These are phyloP conservation scores for Coniochaeta prunicola DNA, from an alignment of 2,329 filamentous ascomycete genomes.

Conservation along the genomic window DNA sequence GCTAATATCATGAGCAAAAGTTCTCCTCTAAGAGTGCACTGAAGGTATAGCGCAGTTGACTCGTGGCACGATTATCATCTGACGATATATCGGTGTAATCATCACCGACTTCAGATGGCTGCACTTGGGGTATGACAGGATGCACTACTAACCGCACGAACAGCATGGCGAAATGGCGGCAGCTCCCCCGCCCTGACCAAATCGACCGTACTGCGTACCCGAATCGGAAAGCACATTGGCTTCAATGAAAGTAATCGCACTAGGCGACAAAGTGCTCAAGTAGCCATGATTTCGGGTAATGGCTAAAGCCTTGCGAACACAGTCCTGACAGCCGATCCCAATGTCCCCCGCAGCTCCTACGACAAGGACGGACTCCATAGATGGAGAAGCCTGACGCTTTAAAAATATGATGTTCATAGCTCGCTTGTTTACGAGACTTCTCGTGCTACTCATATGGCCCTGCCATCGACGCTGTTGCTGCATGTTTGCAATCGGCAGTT, in stretches of 20 bases:
- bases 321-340: conserved; percentile 22
- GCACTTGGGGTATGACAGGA: background rate
- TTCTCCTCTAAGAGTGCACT: conserved; percentile 20
- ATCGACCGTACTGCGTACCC: conserved; percentile 25
- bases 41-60: conserved; percentile 12
- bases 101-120: conserved; percentile 17
- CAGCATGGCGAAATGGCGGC: conserved; percentile 31
- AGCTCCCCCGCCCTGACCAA: conserved; percentile 23
- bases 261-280: conserved; percentile 12
- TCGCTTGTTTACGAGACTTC: no score
- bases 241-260: conserved; percentile 23
- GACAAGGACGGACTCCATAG: conserved; percentile 26
- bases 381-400: background rate
- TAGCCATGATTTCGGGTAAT: conserved; percentile 27
- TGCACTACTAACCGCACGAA: conserved; percentile 16
- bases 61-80: conserved; percentile 11
- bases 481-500: no score
- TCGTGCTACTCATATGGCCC: no score
- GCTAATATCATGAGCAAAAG: conserved; percentile 12
- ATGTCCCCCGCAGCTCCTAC: conserved; percentile 31
- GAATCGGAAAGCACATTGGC: conserved; percentile 22
- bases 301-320: conserved; percentile 26
- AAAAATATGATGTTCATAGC: background rate
- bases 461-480: no score
- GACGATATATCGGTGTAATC: conserved; percentile 11